Percentiles rank a stretch among this genome's conserved stretches.
phyloP scores from a whole-genome alignment of 2,329 filamentous ascomycete species.

The Hawksworthiomyces lignivorus region DNA sequence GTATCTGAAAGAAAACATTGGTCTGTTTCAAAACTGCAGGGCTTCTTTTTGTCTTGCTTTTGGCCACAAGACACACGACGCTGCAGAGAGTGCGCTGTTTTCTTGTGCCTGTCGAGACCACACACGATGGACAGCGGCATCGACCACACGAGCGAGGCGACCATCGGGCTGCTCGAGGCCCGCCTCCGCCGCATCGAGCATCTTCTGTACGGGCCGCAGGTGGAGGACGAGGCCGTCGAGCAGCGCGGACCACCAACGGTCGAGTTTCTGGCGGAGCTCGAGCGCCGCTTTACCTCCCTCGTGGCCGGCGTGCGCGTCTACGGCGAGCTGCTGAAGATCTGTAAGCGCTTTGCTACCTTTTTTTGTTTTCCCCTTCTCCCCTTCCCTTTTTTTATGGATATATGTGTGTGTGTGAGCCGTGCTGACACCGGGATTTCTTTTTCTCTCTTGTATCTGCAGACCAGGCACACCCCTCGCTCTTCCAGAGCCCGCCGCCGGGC shows the following conservation, averaged over 20 bases:
- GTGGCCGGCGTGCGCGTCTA: slow-evolving; percentile 48
- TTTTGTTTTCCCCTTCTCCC: slow-evolving; percentile 1
- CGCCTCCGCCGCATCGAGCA: slow-evolving; percentile 55
- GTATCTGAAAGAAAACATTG: too few relatives aligned
- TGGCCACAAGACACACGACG: too few relatives aligned
- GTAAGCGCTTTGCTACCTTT: slow-evolving; percentile 29
- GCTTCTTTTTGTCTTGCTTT: too few relatives aligned
- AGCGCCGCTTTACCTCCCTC: slow-evolving; percentile 44
- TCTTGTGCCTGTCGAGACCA: too few relatives aligned
- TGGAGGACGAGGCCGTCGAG: slow-evolving; percentile 20
- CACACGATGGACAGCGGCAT: slow-evolving; percentile 28
- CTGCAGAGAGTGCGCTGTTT: too few relatives aligned
- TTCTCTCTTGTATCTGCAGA: too few relatives aligned
- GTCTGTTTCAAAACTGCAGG: too few relatives aligned
- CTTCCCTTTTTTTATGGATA: too few relatives aligned
- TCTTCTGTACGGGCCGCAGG: slow-evolving; percentile 41
- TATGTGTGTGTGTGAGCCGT: too few relatives aligned
- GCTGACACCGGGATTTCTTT: too few relatives aligned
- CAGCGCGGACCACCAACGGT: slow-evolving; percentile 33
- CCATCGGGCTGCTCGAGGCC: slow-evolving; percentile 48
- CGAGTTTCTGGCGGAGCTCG: slow-evolving; percentile 41
- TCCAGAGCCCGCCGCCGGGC: slow-evolving; percentile 38
- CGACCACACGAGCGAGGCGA: slow-evolving; percentile 46
- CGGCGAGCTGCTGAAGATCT: slow-evolving; percentile 52
- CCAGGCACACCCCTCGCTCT: slow-evolving; percentile 46